These are phyloP conservation scores for Podospora fimiseda DNA, from an alignment of 495 filamentous ascomycete species.

Conservation along the genomic window DNA sequence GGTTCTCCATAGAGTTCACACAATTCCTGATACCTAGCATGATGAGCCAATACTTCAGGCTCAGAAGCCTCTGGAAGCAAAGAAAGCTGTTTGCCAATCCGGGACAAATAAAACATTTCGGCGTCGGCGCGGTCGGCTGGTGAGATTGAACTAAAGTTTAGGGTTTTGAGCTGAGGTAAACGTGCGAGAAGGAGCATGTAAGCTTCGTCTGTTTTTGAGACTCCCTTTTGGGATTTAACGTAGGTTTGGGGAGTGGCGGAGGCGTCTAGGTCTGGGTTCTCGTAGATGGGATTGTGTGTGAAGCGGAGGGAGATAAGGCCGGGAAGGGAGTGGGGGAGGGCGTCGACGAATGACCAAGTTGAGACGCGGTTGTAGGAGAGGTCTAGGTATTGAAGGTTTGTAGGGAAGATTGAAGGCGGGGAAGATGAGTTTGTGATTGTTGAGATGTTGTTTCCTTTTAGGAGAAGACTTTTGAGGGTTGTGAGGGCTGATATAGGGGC, in stretches of 20 bases:
- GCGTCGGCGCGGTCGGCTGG: conserved; percentile 70
- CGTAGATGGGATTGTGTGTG: conserved; percentile 77
- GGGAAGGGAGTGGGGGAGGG: conserved; percentile 59
- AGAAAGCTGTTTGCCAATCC: conserved; percentile 69
- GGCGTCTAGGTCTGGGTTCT: conserved; percentile 42
- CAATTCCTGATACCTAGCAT: conserved; percentile 65
- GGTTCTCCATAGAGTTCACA: conserved; percentile 69
- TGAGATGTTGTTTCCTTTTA: conserved; percentile 51
- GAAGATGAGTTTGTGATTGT: conserved; percentile 17
- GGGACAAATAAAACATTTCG: conserved; percentile 85
- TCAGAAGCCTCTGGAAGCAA: conserved; percentile 50
- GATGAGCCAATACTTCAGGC: conserved; percentile 45
- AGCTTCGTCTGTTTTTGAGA: conserved; percentile 47
- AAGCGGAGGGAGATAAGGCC: conserved; percentile 66
- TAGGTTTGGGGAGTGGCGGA: not conserved
- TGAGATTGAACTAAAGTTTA: conserved; percentile 77
- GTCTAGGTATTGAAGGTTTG: conserved; percentile 59
- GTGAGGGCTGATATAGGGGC: conserved; percentile 50
- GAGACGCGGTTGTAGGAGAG: conserved; percentile 70
- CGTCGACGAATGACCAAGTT: conserved; percentile 66
- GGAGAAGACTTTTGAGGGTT: conserved; percentile 54
- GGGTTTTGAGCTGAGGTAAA: conserved; percentile 53
- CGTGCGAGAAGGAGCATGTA: conserved; percentile 87
- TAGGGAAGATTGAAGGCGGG: conserved; percentile 25
- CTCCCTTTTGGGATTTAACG: conserved; percentile 25